Percentiles rank a stretch among this genome's conserved stretches.
phyloP scores from a whole-genome alignment of 306 rosid species.

The Albizia julibrissin region DNA sequence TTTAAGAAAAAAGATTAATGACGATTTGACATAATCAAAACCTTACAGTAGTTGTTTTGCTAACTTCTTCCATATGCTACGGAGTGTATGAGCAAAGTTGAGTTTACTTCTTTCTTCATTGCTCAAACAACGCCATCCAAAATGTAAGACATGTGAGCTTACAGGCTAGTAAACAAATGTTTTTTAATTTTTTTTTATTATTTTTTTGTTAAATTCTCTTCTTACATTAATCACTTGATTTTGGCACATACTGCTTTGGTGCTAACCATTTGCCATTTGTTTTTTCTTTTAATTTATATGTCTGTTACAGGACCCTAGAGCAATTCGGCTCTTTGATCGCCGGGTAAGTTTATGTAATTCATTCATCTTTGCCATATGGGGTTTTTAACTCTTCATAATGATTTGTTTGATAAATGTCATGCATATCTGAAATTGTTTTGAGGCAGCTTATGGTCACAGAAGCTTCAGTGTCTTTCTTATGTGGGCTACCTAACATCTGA shows the following conservation, averaged over 20 bases:
- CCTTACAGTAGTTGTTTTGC: neutral
- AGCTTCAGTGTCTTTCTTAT: constrained; percentile 6
- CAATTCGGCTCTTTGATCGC: constrained; percentile 88
- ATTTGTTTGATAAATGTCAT: constrained; percentile 2
- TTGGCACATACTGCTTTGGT: constrained; percentile 3
- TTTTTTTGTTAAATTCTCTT: neutral
- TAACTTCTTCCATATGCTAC: neutral
- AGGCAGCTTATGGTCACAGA: neutral
- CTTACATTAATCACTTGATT: constrained; percentile 5
- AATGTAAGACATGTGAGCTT: neutral
- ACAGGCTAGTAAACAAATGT: neutral
- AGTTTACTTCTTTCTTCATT: neutral
- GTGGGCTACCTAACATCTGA: constrained; percentile 6
- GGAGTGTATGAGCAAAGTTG: constrained; percentile 12
- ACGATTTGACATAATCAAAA: neutral
- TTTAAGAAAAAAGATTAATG: neutral
- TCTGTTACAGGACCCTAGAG: constrained; percentile 81
- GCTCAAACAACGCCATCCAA: neutral
- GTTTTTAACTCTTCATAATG: neutral
- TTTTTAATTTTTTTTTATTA: no score
- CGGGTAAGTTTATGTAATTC: constrained; percentile 59
- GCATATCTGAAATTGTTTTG: constrained; percentile 9
- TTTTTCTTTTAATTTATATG: constrained; percentile 16
- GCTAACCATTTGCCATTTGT: constrained; percentile 18
- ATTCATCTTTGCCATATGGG: neutral